Base-by-base conservation (phyloP, 83 land plant genomes). In the Picea mariana region DNA sequence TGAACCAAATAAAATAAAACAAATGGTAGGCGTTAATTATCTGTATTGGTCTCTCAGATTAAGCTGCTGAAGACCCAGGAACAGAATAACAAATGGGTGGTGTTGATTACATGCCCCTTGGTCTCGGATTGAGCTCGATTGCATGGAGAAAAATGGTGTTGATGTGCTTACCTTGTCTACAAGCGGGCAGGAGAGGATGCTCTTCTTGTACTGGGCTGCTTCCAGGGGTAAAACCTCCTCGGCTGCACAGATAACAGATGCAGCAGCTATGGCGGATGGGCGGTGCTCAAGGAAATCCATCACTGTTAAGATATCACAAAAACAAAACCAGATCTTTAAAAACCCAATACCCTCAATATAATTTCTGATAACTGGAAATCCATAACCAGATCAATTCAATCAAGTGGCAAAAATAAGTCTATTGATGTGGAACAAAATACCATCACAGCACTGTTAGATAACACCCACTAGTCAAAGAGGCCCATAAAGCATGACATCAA, bases 251-350 rank as follows among this genome's bases (percentile, higher is more conserved):
- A 84, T 60, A 6, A 84, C 76, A 23, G 84, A 78, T 13, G 84
- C 86, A 12, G 59, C 79, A 27, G 86, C 86, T 17, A 84, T 58
- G 5, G 78, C 38, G 9, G 86, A 84, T 17, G 86, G 84, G 2
- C 66, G 86, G 47, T 80, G 72, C 61, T 21, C 79, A 31, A 71
- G 21, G 27, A 84, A 84, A 31, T 61, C 62, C 7, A 81, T 17
- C 52, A 60, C 86, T 84, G 86, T 47, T 52, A 52, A 52, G 12
- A 52, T 9, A 55, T 55, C 16, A 13, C 16, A 55, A 55, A 55
- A 13, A 12, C 59, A 55, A 12, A 55, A 12, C 59, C 59, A 55
- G 3, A 55, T 55, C 59, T 13, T 55, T 31, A 47, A 12, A 55
- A 55, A 12, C 15, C 15, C 59, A 12, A 55, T 3, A 13, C 59